Base-by-base conservation (phyloP, 2,329 filamentous ascomycete species). In the Aspergillus latus region DNA sequence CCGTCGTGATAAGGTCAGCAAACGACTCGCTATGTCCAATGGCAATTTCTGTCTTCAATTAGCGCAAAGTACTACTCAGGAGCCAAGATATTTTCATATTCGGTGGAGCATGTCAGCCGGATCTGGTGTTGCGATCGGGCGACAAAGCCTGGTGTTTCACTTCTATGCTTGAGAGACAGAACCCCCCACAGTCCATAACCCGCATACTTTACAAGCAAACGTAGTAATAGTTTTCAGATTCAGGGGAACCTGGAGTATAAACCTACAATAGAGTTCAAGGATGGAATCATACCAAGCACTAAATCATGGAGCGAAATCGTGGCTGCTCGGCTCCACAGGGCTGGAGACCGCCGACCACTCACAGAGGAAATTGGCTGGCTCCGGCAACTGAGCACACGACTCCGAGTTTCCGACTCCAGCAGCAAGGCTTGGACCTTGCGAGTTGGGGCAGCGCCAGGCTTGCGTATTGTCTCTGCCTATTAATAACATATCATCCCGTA, bases 321-420 rank as follows among this genome's bases (percentile, higher is more conserved):
- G 15, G n/a, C 39, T 21, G 39, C 15, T 11, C 5, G 26, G 42
- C 42, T 21, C 42, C 42, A 44, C 48, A 56, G 42, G 54, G 48
- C 54, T 56, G 47, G 21, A 21, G 21, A 21, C 21, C 21, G 21
- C 21, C 21, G 32, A 36, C 53, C 53, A 56, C 39, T 51, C 39
- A 55, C 11, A 37, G 43, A 37, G 16, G 16, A 32, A 5, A 29
- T 29, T 4, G 32, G n/a, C 49, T 45, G 39, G 28, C 47, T 56
- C 15, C 15, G 43, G 54, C 46, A 56, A 52, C 48, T 40, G 42
- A 52, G 54, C 54, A 56, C 54, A 56, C 54, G 54, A 56, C 53
- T 40, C 26, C 42, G 26, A 11, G n/a, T 9, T 21, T 21, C 21
- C 21, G 37, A 16, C 11, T 13, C 11, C 37, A 40, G 5, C n/a